phyloP scores from a whole-genome alignment of 345 rosid species.

The Eutrema japonicum region DNA sequence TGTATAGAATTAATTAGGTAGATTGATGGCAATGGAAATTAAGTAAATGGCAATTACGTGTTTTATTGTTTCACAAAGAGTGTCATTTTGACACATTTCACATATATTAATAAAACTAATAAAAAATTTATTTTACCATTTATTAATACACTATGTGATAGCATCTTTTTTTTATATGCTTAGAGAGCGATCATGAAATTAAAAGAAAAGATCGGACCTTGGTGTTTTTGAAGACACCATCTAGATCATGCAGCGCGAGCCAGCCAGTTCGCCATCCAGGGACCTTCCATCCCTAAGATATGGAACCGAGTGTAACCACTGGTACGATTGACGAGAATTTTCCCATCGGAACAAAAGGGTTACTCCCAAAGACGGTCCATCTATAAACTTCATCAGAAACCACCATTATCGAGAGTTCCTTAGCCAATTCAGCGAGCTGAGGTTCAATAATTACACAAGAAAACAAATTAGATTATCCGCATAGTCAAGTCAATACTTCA shows the following conservation, averaged over 20 bases:
- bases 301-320: constrained; percentile 57
- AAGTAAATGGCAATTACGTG: not conserved
- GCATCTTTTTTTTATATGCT: too few species aligned
- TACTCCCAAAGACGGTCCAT: constrained; percentile 52
- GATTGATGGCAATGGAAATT: not conserved
- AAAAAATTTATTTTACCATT: too few species aligned
- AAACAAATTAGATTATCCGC: not conserved
- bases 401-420: constrained; percentile 53
- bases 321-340: constrained; percentile 59
- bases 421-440: constrained; percentile 59
- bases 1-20: not conserved
- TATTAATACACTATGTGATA: too few species aligned
- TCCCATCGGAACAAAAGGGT: constrained; percentile 56
- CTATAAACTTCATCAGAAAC: constrained; percentile 61
- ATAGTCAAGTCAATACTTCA: not conserved
- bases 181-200: not conserved
- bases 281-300: constrained; percentile 63
- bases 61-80: too few species aligned
- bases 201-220: constrained; percentile 40
- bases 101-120: too few species aligned
- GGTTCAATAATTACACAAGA: not conserved
- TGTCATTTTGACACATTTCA: too few species aligned
- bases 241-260: constrained; percentile 51
- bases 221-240: constrained; percentile 43
- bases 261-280: constrained; percentile 73